These are phyloP conservation scores for Aphanomyces euteiches DNA, from an alignment of 352 stramenopile genomes.

Conservation along the genomic window DNA sequence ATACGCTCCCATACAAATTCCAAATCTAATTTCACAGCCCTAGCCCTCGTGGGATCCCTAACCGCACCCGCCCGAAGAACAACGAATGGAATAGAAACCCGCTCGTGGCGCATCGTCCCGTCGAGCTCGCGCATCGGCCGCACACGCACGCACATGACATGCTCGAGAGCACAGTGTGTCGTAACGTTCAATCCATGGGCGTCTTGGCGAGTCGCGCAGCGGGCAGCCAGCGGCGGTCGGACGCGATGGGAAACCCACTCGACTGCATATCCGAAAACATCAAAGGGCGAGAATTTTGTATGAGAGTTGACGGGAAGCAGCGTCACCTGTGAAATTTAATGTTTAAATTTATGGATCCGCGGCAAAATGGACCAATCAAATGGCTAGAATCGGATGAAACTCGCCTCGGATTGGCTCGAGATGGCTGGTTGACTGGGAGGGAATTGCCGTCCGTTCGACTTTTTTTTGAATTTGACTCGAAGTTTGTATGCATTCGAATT, in stretches of 20 bases:
- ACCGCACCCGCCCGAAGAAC: constrained; percentile 6
- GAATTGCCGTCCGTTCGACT: not conserved
- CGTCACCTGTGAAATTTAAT: constrained; percentile 21
- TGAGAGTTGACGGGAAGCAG: not conserved
- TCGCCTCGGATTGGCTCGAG: constrained; percentile 11
- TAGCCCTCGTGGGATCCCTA: not conserved
- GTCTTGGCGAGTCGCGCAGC: not conserved
- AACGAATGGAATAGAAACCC: constrained; percentile 24
- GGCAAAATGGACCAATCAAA: constrained; percentile 17
- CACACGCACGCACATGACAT: not conserved
- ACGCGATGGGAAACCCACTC: not conserved
- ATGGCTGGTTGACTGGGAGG: constrained; percentile 30
- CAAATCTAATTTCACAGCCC: constrained; percentile 15
- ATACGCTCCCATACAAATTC: constrained; percentile 26
- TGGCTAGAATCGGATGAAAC: not conserved
- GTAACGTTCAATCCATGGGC: no score
- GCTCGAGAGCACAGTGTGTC: no score
- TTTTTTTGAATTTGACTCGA: not conserved
- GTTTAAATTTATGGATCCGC: constrained; percentile 17
- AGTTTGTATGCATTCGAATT: not conserved
- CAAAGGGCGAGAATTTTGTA: constrained; percentile 7
- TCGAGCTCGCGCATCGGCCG: not conserved
- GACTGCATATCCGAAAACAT: constrained; percentile 4
- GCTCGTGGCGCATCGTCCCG: not conserved
- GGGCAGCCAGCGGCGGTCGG: not conserved